Evolutionary conservation across 805 yeast genomes (phyloP).

Genomic region (Monosporozyma servazzii): DNA sequence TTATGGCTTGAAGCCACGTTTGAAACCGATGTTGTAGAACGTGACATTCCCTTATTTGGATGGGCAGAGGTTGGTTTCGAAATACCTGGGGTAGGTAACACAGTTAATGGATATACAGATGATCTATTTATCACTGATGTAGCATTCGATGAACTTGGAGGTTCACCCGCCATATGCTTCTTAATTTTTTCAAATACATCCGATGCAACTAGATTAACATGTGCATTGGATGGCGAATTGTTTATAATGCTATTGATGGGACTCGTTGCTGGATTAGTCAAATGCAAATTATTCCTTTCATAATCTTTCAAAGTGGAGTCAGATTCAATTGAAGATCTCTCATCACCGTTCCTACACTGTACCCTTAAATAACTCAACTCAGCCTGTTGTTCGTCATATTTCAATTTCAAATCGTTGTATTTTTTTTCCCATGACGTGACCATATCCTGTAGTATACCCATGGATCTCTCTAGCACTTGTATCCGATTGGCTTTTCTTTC

Average conservation of each 20-base stretch:
- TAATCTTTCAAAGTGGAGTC: neutral
- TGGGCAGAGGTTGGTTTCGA: neutral
- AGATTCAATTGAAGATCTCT: neutral
- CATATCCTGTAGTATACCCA: slow-evolving; percentile 33
- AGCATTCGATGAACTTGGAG: neutral
- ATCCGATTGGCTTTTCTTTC: slow-evolving; percentile 81
- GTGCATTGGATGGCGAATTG: neutral
- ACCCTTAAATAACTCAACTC: neutral
- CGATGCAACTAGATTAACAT: neutral
- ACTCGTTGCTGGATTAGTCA: neutral
- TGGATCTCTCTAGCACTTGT: slow-evolving; percentile 57
- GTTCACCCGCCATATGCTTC: neutral
- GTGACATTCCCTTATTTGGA: neutral
- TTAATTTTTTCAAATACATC: neutral
- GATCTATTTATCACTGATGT: neutral
- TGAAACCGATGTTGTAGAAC: neutral
- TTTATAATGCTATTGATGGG: neutral
- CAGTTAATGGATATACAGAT: neutral
- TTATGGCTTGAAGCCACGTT: neutral
- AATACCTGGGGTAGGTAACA: neutral
- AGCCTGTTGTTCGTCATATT: slow-evolving; percentile 30
- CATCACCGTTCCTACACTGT: neutral
- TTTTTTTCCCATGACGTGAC: slow-evolving; percentile 56
- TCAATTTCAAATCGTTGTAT: slow-evolving; percentile 15
- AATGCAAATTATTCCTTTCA: neutral